Evolutionary conservation across 2,329 filamentous ascomycete species (phyloP).

Genomic region (Beauveria sp.): DNA sequence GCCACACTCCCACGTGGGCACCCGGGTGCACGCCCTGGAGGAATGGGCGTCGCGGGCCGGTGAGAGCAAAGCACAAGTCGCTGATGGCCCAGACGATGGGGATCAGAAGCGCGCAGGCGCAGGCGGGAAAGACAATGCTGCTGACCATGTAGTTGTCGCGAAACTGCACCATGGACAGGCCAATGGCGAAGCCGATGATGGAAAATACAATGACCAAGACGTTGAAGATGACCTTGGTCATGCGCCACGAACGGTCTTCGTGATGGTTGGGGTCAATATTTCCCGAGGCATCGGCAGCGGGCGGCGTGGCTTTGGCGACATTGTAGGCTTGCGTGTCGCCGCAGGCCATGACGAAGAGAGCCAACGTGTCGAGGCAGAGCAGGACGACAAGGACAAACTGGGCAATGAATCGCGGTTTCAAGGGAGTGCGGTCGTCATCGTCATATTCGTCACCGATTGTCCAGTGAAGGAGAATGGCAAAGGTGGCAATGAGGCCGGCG

Average conservation of each 20-base stretch:
- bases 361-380: not conserved
- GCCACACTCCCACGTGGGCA: constrained; percentile 34
- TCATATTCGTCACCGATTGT: no score
- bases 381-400: not conserved
- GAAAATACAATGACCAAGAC: constrained; percentile 18
- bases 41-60: constrained; percentile 24
- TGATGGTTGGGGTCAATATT: not conserved
- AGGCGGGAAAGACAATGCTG: constrained; percentile 1
- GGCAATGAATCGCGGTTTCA: not conserved
- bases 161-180: constrained; percentile 17
- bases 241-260: constrained; percentile 17
- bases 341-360: not conserved
- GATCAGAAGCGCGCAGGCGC: constrained; percentile 11
- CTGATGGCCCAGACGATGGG: constrained; percentile 30
- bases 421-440: not conserved
- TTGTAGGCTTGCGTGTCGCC: constrained; percentile 3
- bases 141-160: not conserved
- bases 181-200: constrained; percentile 22
- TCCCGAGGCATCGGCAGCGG: not conserved
- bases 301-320: not conserved
- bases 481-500: not conserved
- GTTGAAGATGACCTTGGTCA: constrained; percentile 25
- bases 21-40: constrained; percentile 34
- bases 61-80: constrained; percentile 26
- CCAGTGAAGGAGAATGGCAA: not conserved